These are phyloP conservation scores for Cyberlindnera misumaiensis DNA, from an alignment of 805 yeast genomes.

Conservation along the genomic window DNA sequence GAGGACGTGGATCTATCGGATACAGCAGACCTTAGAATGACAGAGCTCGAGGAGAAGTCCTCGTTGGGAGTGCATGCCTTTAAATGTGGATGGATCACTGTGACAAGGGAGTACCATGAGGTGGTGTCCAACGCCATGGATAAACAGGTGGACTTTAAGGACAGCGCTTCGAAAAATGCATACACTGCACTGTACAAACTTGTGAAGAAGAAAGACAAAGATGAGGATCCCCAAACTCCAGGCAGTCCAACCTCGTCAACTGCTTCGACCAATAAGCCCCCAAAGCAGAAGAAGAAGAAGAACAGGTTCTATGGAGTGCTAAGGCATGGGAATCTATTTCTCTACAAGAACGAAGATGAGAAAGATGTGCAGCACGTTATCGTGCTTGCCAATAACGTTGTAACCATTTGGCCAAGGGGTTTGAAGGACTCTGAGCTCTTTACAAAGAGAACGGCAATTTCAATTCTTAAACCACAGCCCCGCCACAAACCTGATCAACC, in stretches of 20 bases:
- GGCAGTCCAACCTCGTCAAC: slow-evolving; percentile 7
- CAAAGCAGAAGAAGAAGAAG: slow-evolving; percentile 39
- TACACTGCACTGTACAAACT: slow-evolving; percentile 55
- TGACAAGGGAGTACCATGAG: slow-evolving; percentile 70
- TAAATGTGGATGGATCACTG: slow-evolving; percentile 74
- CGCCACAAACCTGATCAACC: slow-evolving; percentile 22
- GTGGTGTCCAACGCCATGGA: slow-evolving; percentile 31
- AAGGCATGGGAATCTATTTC: slow-evolving; percentile 81
- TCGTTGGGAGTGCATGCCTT: slow-evolving; percentile 58
- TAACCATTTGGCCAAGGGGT: slow-evolving; percentile 80
- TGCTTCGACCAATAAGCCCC: slow-evolving; percentile 21
- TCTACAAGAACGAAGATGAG: slow-evolving; percentile 67
- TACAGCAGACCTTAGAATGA: slow-evolving; percentile 43
- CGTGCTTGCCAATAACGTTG: slow-evolving; percentile 62
- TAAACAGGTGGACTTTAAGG: slow-evolving; percentile 26
- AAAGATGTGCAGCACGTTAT: slow-evolving; percentile 71
- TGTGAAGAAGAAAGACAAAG: slow-evolving; percentile 29
- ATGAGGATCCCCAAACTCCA: slow-evolving; percentile 1
- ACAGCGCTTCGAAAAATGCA: slow-evolving; percentile 38
- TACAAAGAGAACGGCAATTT: slow-evolving; percentile 73
- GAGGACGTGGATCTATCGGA: slow-evolving; percentile 20
- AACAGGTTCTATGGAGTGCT: slow-evolving; percentile 64
- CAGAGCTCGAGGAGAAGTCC: slow-evolving; percentile 54
- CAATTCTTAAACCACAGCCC: slow-evolving; percentile 49
- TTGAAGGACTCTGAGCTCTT: slow-evolving; percentile 72